Percentiles rank a stretch among this genome's conserved stretches.
phyloP scores from a whole-genome alignment of 495 filamentous ascomycete genomes.

The Tetracladium marchalianum region DNA sequence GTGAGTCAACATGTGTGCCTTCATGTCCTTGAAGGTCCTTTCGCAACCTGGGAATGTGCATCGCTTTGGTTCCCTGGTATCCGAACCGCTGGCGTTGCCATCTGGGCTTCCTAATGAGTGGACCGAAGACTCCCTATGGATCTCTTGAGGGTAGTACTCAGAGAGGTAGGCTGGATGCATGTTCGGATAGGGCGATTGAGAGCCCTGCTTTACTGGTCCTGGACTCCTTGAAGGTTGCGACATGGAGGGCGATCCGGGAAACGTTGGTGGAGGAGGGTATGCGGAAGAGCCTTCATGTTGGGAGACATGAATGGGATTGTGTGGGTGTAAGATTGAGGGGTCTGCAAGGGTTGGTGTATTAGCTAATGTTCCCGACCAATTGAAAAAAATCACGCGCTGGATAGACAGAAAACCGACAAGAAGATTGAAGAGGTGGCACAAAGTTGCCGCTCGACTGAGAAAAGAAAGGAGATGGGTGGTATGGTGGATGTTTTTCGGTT shows the following conservation, averaged over 20 bases:
- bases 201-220: constrained; percentile 15
- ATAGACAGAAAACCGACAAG: constrained; percentile 48
- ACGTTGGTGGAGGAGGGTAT: constrained; percentile 15
- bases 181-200: constrained; percentile 20
- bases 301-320: constrained; percentile 18
- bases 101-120: constrained; percentile 18
- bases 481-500: constrained; percentile 10
- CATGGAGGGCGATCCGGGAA: constrained; percentile 18
- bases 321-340: constrained; percentile 20
- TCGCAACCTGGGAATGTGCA: constrained; percentile 83
- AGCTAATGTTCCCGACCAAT: constrained; percentile 4
- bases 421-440: constrained; percentile 47
- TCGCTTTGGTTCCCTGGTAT: constrained; percentile 53
- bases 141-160: constrained; percentile 19
- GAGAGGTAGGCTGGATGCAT: constrained; percentile 21
- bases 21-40: constrained; percentile 85
- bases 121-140: constrained; percentile 12
- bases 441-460: constrained; percentile 52
- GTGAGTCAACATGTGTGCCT: constrained; percentile 95
- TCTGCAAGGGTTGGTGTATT: constrained; percentile 10
- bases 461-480: constrained; percentile 36
- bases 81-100: constrained; percentile 44
- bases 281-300: constrained; percentile 12
- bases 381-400: constrained; percentile 8
- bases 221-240: constrained; percentile 20